phyloP scores from a whole-genome alignment of 768 basidiomycete species.

The Tephrocybe sp. region DNA sequence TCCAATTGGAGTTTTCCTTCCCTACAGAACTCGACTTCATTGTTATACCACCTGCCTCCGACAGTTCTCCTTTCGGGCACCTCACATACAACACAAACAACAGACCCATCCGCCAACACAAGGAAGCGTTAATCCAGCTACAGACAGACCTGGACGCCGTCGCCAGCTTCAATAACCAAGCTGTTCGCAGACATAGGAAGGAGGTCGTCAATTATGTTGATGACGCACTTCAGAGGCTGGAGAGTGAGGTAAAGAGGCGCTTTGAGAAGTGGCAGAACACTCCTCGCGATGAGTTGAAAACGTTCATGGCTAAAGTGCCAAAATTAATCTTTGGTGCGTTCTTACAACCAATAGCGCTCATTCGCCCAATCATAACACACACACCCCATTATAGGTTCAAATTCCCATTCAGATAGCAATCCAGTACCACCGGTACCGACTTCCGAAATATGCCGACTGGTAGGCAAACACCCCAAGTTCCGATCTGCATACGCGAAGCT shows the following conservation, averaged over 20 bases:
- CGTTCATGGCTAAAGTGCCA: too few species aligned
- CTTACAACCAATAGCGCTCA: too few species aligned
- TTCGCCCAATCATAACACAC: too few species aligned
- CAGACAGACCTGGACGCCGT: slow-evolving; percentile 6
- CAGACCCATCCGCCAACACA: slow-evolving; percentile 4
- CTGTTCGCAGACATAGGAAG: background rate
- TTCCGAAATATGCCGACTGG: slow-evolving; percentile 7
- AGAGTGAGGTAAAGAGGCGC: background rate
- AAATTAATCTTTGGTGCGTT: too few species aligned
- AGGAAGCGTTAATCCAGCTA: slow-evolving; percentile 3
- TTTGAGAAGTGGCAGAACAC: background rate
- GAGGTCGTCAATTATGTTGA: slow-evolving; percentile 3
- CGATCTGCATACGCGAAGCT: slow-evolving; percentile 3
- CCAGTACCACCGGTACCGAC: background rate
- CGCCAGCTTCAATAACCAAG: background rate
- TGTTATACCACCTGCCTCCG: background rate
- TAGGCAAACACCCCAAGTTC: slow-evolving; percentile 1
- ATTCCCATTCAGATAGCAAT: background rate
- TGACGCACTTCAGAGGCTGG: slow-evolving; percentile 2
- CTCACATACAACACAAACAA: slow-evolving; percentile 3
- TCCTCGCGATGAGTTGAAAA: background rate
- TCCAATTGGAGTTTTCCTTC: slow-evolving; percentile 1
- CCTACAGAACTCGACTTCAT: slow-evolving; percentile 5
- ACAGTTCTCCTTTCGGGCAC: slow-evolving; percentile 6
- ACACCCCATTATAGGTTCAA: background rate